phyloP scores from a whole-genome alignment of 148 eudicot genomes.

The Tetragonia tetragonoides region DNA sequence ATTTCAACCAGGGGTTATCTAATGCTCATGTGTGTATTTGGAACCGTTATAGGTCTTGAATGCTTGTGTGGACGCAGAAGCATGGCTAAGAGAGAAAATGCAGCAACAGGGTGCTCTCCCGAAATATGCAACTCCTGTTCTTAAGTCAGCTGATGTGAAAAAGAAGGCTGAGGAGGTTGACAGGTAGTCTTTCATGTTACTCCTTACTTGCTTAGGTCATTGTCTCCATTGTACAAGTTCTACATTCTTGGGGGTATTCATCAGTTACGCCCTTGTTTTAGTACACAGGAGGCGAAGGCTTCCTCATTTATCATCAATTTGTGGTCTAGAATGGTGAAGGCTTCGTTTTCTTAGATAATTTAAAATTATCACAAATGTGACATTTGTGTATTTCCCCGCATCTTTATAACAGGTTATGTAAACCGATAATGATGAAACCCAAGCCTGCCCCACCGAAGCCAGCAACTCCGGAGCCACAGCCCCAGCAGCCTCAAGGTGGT shows the following conservation, averaged over 20 bases:
- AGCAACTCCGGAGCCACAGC: conserved; percentile 63
- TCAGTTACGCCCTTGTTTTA: too few relatives aligned
- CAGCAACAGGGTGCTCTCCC: conserved; percentile 87
- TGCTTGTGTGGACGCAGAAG: conserved; percentile 72
- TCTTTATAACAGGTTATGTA: conserved; percentile 49
- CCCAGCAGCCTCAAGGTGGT: conserved; percentile 35
- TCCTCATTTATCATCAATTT: too few relatives aligned
- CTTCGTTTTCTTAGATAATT: background rate
- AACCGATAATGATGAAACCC: conserved; percentile 82
- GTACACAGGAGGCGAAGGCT: too few relatives aligned
- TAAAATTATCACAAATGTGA: too few relatives aligned
- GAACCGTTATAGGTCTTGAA: conserved; percentile 45
- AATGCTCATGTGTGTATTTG: background rate
- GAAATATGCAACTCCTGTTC: conserved; percentile 59
- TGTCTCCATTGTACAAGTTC: too few relatives aligned
- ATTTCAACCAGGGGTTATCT: background rate
- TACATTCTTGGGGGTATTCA: too few relatives aligned
- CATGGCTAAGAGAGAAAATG: conserved; percentile 82
- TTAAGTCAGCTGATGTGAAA: conserved; percentile 64
- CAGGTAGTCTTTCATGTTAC: conserved; percentile 43
- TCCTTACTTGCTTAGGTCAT: too few relatives aligned
- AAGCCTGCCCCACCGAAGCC: conserved; percentile 77
- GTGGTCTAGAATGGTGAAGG: too few relatives aligned
- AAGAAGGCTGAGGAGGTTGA: conserved; percentile 80
- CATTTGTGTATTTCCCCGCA: background rate